Evolutionary conservation across 805 yeast genomes (phyloP), one percentile per base, ranked within the genome.

Genomic region (Wickerhamomyces pijperi): DNA sequence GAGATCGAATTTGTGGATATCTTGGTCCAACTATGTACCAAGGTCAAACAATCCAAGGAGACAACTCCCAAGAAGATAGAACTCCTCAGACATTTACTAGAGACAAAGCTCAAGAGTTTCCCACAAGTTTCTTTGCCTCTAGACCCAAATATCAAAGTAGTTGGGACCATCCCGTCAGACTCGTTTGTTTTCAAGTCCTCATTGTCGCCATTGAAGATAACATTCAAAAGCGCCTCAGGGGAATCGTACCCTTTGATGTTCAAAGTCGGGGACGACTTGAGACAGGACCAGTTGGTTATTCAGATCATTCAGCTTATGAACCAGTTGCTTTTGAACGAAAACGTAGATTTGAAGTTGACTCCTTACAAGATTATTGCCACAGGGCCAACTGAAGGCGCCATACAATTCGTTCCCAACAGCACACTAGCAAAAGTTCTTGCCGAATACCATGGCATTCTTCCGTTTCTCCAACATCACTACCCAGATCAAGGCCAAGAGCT

Each of bases 251-350:
- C 94, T 5, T 63, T 92, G 29, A 90, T 92, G 82, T 90, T 86
- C 62, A 92, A 92, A 58, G 82, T 83, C 37, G 99, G 99, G 13
- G 99, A 66, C 58, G 98, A 92, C 56, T 66, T 92, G 37, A 68
- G 97, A 43, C 99, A 92, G 58, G 99, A 92, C 64, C 99, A 92
- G 58, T 70, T 92, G 46, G 94, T 92, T n/a, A 82, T 87, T 37
- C 98, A 92, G 58, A 85, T 92, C 44, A 84, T 92, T 41, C 73
- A 80, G 41, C 64, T 92, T 42, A 92, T 92, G 95, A 95, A 92
- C 55, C 85, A 77, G 54, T 70, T 92, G 34, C 61, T 92, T 38
- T 76, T 82, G 45, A 83, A 84, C 55, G 98, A 92, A 54, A 92
- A 92, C 54, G 76, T 92, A 41, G 96, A 92, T 57, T 65, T 92